These are phyloP conservation scores for Naganishia albida DNA, from an alignment of 1,284 basidiomycete genomes.

Conservation along the genomic window DNA sequence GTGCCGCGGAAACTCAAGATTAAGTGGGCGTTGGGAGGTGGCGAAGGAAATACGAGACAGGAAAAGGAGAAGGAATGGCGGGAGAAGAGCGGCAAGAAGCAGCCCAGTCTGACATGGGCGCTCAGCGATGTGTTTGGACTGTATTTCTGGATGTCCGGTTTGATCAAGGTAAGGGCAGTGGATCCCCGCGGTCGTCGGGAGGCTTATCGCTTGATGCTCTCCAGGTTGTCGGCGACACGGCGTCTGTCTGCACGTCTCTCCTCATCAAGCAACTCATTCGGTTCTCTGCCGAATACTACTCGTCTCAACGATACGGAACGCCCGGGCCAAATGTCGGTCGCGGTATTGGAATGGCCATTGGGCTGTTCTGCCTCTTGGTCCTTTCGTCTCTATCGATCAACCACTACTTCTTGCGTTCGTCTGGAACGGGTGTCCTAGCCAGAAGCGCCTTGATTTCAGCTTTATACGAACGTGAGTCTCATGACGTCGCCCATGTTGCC, in stretches of 20 bases:
- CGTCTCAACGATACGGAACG: conserved; percentile 55
- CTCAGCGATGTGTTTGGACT: conserved; percentile 78
- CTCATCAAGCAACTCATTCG: conserved; percentile 78
- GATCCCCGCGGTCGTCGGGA: conserved; percentile 29
- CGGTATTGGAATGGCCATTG: conserved; percentile 74
- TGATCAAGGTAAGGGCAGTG: conserved; percentile 60
- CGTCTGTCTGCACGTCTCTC: conserved; percentile 72
- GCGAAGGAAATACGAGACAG: conserved; percentile 48
- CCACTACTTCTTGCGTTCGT: conserved; percentile 64
- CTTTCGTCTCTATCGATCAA: conserved; percentile 69
- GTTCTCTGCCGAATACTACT: conserved; percentile 69
- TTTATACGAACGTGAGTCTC: conserved; percentile 65
- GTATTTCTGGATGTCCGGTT: conserved; percentile 78
- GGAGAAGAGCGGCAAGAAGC: conserved; percentile 64
- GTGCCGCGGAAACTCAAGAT: conserved; percentile 59
- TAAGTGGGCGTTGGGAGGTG: conserved; percentile 66
- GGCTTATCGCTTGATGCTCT: not conserved
- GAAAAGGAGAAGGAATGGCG: conserved; percentile 66
- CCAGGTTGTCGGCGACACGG: conserved; percentile 65
- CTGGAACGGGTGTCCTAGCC: conserved; percentile 74
- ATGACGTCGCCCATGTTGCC: no score
- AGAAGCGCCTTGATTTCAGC: conserved; percentile 85
- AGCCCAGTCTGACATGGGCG: conserved; percentile 69
- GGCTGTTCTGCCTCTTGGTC: conserved; percentile 70
- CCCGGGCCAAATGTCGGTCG: conserved; percentile 65